These are phyloP conservation scores for Ceratocystis albifundus DNA, from an alignment of 2,329 filamentous ascomycete species.

Conservation along the genomic window DNA sequence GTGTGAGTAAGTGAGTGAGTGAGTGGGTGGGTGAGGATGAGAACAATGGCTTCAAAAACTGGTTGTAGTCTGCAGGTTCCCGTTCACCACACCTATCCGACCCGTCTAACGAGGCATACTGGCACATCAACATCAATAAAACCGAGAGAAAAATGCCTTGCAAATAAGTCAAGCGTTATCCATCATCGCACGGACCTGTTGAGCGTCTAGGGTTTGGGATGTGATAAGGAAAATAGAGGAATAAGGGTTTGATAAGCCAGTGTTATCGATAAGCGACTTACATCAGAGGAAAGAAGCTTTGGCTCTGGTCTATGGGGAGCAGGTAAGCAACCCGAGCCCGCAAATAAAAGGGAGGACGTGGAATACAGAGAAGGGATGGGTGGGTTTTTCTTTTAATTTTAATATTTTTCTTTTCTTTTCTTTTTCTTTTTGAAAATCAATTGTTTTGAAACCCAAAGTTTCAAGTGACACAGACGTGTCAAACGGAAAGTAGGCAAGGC, in stretches of 20 bases:
- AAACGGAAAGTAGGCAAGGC: no score
- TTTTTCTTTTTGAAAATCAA: no score
- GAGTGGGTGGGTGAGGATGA: no score
- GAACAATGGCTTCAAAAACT: background rate
- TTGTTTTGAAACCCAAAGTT: no score
- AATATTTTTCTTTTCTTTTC: no score
- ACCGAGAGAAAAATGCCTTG: background rate
- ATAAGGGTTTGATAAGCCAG: background rate
- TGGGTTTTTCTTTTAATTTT: background rate
- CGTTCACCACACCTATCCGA: background rate
- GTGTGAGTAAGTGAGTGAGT: no score
- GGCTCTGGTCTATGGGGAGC: background rate
- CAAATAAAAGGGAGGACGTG: background rate
- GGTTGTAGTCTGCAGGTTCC: background rate
- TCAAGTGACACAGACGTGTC: no score
- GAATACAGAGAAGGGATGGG: background rate
- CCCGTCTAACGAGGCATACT: background rate
- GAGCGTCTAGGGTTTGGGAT: background rate
- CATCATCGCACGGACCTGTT: background rate
- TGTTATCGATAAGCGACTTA: conserved; percentile 10
- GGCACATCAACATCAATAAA: background rate
- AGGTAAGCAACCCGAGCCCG: background rate
- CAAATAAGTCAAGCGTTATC: background rate
- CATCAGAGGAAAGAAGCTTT: background rate
- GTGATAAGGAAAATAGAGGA: background rate